These are phyloP conservation scores for Hibiscus syriacus DNA, from an alignment of 345 rosid species.

Conservation along the genomic window DNA sequence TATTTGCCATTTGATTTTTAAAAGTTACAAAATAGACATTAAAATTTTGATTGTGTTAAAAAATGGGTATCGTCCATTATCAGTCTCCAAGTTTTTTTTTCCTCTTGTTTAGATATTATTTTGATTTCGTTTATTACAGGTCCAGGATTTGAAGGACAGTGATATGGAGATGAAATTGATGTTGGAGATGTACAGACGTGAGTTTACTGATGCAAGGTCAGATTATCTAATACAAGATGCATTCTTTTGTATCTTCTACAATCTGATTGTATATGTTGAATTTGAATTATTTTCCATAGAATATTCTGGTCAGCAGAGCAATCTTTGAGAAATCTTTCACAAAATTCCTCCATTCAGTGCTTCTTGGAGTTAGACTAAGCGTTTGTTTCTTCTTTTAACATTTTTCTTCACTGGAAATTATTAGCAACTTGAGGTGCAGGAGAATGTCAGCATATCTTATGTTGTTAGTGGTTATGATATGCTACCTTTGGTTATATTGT, in stretches of 20 bases:
- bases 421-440: background rate
- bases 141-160: constrained; percentile 57
- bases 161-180: constrained; percentile 68
- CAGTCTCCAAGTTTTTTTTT: background rate
- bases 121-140: constrained; percentile 32
- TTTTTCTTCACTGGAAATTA: background rate
- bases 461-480: background rate
- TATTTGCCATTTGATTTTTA: too few species aligned
- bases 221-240: background rate
- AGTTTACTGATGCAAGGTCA: constrained; percentile 67
- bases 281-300: background rate
- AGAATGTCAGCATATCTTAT: background rate
- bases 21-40: too few species aligned
- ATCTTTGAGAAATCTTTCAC: background rate
- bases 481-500: background rate
- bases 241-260: background rate
- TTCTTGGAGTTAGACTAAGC: background rate
- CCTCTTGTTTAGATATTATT: background rate
- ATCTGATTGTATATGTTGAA: background rate
- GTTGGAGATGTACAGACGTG: constrained; percentile 79
- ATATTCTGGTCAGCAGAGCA: background rate
- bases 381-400: background rate
- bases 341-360: background rate
- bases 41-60: too few species aligned
- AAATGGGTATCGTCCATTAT: too few species aligned